A percentile compares a stretch with the other conserved stretches of the same genome.
Evolutionary conservation across 2,329 filamentous ascomycete genomes (phyloP).

Genomic region (Rutstroemia sydowiana): DNA sequence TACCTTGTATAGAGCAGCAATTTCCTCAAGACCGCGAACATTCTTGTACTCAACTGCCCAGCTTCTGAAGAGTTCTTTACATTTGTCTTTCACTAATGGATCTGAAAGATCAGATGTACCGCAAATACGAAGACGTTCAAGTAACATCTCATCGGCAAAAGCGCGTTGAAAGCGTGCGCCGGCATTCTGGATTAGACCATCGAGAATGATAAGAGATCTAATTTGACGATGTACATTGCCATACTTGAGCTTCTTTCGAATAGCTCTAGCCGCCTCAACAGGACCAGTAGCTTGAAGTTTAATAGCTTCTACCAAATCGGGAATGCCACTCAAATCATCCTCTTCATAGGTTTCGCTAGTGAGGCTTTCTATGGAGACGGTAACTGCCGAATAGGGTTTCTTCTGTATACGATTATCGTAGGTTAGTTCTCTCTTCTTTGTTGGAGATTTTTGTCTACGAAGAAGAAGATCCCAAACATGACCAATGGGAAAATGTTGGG

Average conservation of each 20-base stretch:
- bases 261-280: conserved; percentile 79
- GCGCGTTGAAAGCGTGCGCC: conserved; percentile 77
- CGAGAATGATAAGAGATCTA: conserved; percentile 78
- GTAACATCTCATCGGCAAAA: conserved; percentile 83
- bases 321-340: conserved; percentile 85
- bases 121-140: conserved; percentile 84
- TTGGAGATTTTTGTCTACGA: background rate
- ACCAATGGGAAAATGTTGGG: conserved; percentile 3
- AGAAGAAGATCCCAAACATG: conserved; percentile 6
- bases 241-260: conserved; percentile 98
- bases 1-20: conserved; percentile 70
- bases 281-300: conserved; percentile 82
- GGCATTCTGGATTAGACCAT: conserved; percentile 91
- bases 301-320: conserved; percentile 90
- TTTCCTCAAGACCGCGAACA: conserved; percentile 69
- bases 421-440: conserved; percentile 9
- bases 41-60: conserved; percentile 81
- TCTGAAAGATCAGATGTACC: conserved; percentile 81
- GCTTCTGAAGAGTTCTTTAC: conserved; percentile 74
- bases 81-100: conserved; percentile 79
- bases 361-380: conserved; percentile 83
- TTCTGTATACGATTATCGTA: conserved; percentile 39
- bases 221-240: conserved; percentile 90
- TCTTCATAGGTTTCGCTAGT: conserved; percentile 86
- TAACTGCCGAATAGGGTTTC: conserved; percentile 90